Conservation (phyloP, 2,329 filamentous ascomycete species). For the Albophoma yamanashiensis region DNA sequence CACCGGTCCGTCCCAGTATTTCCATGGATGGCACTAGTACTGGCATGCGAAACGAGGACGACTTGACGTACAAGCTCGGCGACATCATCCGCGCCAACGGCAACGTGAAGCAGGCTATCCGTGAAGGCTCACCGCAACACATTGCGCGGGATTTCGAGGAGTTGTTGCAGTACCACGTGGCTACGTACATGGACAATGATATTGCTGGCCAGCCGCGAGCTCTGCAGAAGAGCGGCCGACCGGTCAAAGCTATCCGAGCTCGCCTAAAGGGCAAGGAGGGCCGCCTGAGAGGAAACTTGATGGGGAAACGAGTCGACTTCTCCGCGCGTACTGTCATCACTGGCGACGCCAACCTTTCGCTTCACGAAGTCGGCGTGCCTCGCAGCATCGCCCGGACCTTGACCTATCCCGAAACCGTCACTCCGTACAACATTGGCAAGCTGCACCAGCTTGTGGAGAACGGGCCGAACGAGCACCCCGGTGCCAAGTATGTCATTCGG, state of each 20-base stretch:
- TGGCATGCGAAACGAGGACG: constrained; percentile 91
- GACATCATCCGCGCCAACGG: constrained; percentile 97
- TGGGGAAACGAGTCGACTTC: constrained; percentile 99
- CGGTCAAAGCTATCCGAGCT: constrained; percentile 91
- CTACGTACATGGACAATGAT: constrained; percentile 99
- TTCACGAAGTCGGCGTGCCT: constrained; percentile 96
- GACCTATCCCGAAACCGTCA: constrained; percentile 95
- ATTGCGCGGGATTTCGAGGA: constrained; percentile 85
- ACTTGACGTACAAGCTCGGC: constrained; percentile 97
- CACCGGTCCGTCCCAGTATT: constrained; percentile 91
- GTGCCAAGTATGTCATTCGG: constrained; percentile 92
- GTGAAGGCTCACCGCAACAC: constrained; percentile 85
- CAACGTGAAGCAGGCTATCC: constrained; percentile 83
- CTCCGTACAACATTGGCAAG: constrained; percentile 93
- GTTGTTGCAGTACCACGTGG: constrained; percentile 92
- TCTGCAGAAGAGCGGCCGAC: constrained; percentile 91
- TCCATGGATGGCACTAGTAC: constrained; percentile 91
- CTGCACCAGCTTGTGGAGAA: constrained; percentile 84
- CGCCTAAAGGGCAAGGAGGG: constrained; percentile 99
- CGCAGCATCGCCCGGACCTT: constrained; percentile 84
- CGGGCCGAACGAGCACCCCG: constrained; percentile 88
- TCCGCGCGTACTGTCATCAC: constrained; percentile 99
- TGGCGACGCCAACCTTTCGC: constrained; percentile 88
- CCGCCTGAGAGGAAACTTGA: constrained; percentile 93
- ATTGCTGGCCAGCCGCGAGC: constrained; percentile 92